A percentile compares a stretch with the other conserved stretches of the same genome.
phyloP scores from a whole-genome alignment of 805 yeast species.

The Ogataea trehalophila region DNA sequence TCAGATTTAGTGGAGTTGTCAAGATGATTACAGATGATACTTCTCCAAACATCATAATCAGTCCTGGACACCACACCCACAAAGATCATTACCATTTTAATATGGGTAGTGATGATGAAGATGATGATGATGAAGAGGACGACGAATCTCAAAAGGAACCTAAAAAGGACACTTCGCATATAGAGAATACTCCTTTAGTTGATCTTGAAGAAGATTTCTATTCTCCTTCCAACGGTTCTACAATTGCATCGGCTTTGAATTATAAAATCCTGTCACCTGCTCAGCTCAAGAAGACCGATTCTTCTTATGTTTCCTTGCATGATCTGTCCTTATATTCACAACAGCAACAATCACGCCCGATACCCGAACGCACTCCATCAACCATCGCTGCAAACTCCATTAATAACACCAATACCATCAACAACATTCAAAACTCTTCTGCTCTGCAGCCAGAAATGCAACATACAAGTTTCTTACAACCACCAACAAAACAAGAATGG shows the following conservation, averaged over 20 bases:
- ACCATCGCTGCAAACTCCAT: not conserved
- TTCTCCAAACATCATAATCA: constrained; percentile 17
- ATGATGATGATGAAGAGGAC: not conserved
- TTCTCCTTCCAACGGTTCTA: constrained; percentile 6
- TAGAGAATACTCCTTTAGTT: constrained; percentile 10
- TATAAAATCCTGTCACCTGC: constrained; percentile 20
- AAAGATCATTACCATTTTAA: not conserved
- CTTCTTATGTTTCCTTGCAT: constrained; percentile 8
- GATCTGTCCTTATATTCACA: constrained; percentile 7
- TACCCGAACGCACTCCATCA: not conserved
- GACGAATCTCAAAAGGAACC: not conserved
- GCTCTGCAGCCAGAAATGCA: not conserved
- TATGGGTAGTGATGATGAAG: not conserved
- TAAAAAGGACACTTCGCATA: not conserved
- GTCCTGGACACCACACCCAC: not conserved
- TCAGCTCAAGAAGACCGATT: constrained; percentile 9
- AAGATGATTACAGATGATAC: constrained; percentile 35
- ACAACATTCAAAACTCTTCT: not conserved
- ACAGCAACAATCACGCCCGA: not conserved
- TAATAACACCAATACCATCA: too few species aligned
- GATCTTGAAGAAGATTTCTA: constrained; percentile 17
- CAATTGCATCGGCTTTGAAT: constrained; percentile 12
- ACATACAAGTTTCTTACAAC: constrained; percentile 14
- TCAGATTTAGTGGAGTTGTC: constrained; percentile 66
- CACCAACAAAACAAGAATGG: constrained; percentile 66